Conservation (phyloP, 805 yeast species). For the Myxozyma neglecta region DNA sequence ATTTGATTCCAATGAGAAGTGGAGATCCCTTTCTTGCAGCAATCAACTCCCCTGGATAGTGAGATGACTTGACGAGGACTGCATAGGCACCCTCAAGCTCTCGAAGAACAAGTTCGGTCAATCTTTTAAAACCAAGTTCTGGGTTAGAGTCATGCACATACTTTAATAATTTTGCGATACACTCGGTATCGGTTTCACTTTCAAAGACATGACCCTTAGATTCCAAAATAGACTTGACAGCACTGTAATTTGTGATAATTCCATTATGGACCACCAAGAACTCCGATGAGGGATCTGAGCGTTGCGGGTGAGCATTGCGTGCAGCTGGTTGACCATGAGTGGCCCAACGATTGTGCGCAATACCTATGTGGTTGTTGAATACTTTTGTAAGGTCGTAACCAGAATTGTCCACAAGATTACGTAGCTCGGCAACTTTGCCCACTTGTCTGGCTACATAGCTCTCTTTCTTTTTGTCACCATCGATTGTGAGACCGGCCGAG, state of each 20-base stretch:
- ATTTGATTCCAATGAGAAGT: slow-evolving; percentile 92
- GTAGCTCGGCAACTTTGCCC: slow-evolving; percentile 87
- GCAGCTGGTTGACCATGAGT: slow-evolving; percentile 94
- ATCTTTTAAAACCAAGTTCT: slow-evolving; percentile 81
- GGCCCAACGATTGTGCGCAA: slow-evolving; percentile 99
- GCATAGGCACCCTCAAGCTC: slow-evolving; percentile 99
- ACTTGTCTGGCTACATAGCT: slow-evolving; percentile 75
- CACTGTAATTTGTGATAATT: slow-evolving; percentile 93
- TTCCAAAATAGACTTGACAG: slow-evolving; percentile 74
- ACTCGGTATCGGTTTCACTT: slow-evolving; percentile 96
- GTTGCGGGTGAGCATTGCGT: slow-evolving; percentile 92
- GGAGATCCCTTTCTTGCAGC: slow-evolving; percentile 99
- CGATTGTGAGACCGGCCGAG: slow-evolving; percentile 94
- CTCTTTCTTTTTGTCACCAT: slow-evolving; percentile 76
- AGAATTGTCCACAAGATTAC: slow-evolving; percentile 52
- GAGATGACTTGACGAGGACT: slow-evolving; percentile 83
- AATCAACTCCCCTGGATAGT: slow-evolving; percentile 92
- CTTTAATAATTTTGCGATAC: slow-evolving; percentile 92
- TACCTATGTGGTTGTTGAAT: slow-evolving; percentile 86
- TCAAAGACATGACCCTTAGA: slow-evolving; percentile 81
- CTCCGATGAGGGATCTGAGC: slow-evolving; percentile 79
- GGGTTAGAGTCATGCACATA: slow-evolving; percentile 77
- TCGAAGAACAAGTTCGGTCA: slow-evolving; percentile 86
- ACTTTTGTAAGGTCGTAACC: slow-evolving; percentile 60
- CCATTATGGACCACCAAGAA: slow-evolving; percentile 96